These are phyloP conservation scores for Talaromyces rugulosus DNA, from an alignment of 2,329 filamentous ascomycete genomes.

Conservation along the genomic window DNA sequence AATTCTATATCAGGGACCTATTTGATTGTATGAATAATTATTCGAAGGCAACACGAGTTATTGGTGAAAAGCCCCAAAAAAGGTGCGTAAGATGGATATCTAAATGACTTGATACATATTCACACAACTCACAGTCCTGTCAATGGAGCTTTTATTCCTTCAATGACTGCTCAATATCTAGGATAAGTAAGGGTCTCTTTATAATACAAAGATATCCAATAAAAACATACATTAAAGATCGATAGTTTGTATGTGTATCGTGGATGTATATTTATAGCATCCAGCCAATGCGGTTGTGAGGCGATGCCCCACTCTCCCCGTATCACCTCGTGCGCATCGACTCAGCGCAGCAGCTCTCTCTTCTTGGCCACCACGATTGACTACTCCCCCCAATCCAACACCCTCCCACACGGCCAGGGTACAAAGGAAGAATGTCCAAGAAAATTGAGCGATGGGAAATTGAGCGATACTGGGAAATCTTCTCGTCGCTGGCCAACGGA, in stretches of 20 bases:
- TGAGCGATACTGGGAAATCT: constrained; percentile 77
- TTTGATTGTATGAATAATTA: too few species aligned
- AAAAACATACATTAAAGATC: not conserved
- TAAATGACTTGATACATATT: too few species aligned
- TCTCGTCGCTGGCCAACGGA: constrained; percentile 63
- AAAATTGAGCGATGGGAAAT: constrained; percentile 69
- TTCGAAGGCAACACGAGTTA: too few species aligned
- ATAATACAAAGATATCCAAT: not conserved
- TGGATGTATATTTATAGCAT: not conserved
- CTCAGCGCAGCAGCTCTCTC: not conserved
- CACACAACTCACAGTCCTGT: too few species aligned
- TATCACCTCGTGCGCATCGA: not conserved
- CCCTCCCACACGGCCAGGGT: not conserved
- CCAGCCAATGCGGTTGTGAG: not conserved
- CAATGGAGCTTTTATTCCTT: too few species aligned
- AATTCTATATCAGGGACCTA: too few species aligned
- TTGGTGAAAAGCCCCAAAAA: too few species aligned
- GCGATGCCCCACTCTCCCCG: not conserved
- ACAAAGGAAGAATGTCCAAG: constrained; percentile 28
- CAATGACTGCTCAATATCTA: not conserved
- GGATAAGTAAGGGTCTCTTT: not conserved
- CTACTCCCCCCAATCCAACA: constrained; percentile 53
- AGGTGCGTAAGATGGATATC: too few species aligned
- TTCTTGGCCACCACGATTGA: not conserved
- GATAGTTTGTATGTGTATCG: not conserved